Base-by-base conservation (phyloP, 2,329 filamentous ascomycete genomes). In the Pleoardoris graminearum region DNA sequence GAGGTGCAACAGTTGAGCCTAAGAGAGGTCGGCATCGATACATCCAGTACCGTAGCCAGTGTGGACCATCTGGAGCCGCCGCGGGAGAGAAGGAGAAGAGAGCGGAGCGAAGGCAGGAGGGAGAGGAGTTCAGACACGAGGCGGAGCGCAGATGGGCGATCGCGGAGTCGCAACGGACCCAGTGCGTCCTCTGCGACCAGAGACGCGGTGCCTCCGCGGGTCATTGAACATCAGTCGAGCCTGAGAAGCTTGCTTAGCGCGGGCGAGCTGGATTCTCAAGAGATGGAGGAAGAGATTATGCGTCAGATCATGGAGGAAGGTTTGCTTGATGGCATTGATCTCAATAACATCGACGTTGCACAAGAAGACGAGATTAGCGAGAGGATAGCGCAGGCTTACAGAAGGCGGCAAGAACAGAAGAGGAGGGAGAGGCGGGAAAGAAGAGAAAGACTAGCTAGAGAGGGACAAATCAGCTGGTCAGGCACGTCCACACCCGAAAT, bases 341-440 rank as follows among this genome's bases (percentile, higher is more conserved):
- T 97, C 50, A 89, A 94, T 64, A 92, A 92, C 58, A 85, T 97
- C 48, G 91, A 93, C 57, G 80, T 91, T 14, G 84, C 79, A 43
- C 89, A 91, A 65, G 91, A 97, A 68, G 91, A 97, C 65, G 90
- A 95, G 66, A 84, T 97, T 14, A 96, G 90, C 59, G 89, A 93
- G 66, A 86, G 89, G 53, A 96, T 97, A 62, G 92, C 91, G 1
- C 90, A 95, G 65, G 91, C 91, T 1, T 96, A 95, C 67, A 80
- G 90, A 52, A 82, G 90, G 55, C 82, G 90, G 25, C 90, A 95
- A 66, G 82, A 81, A 37, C 85, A 86, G 55, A 77, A 83, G 53
- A 69, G 78, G n/a, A 79, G 82, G 11, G 75, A 73, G 51, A 50
- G 68, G 45, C 57, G 63, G 30, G 70, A 72, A 50, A 57, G 70